phyloP scores from a whole-genome alignment of 495 filamentous ascomycete genomes.

The Podospora pseudopauciseta region DNA sequence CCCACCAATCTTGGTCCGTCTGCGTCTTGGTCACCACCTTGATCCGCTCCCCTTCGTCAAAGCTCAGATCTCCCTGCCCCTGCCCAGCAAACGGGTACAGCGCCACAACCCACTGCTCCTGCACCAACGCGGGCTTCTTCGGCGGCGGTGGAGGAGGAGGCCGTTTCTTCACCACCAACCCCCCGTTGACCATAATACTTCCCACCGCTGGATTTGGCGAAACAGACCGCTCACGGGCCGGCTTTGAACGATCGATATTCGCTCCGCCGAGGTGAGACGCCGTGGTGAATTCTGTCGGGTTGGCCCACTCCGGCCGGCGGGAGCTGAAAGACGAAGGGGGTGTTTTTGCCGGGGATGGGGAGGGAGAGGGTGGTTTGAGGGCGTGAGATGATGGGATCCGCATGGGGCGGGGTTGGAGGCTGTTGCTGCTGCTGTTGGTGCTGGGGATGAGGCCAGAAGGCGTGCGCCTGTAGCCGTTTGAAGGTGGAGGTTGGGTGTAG shows the following conservation, averaged over 20 bases:
- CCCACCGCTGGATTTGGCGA: neutral
- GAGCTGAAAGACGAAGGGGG: conserved; percentile 19
- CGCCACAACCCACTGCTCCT: conserved; percentile 67
- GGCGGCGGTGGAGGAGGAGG: conserved; percentile 65
- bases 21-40: conserved; percentile 77
- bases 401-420: conserved; percentile 31
- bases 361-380: conserved; percentile 13
- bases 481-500: conserved; percentile 14
- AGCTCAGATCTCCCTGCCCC: conserved; percentile 69
- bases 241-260: conserved; percentile 23
- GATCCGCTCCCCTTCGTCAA: conserved; percentile 82
- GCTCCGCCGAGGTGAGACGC: conserved; percentile 39
- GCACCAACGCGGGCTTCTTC: conserved; percentile 49
- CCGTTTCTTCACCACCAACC: conserved; percentile 38
- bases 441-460: conserved; percentile 36
- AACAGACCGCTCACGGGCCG: neutral
- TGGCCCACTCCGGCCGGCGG: conserved; percentile 24
- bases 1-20: conserved; percentile 94
- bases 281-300: conserved; percentile 47
- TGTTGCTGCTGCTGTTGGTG: conserved; percentile 18
- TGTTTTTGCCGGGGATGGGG: neutral
- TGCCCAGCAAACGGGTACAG: conserved; percentile 77
- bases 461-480: conserved; percentile 31
- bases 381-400: conserved; percentile 37
- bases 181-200: conserved; percentile 22